These are phyloP conservation scores for Pichia norvegensis DNA, from an alignment of 1,139 yeast species.

Conservation along the genomic window DNA sequence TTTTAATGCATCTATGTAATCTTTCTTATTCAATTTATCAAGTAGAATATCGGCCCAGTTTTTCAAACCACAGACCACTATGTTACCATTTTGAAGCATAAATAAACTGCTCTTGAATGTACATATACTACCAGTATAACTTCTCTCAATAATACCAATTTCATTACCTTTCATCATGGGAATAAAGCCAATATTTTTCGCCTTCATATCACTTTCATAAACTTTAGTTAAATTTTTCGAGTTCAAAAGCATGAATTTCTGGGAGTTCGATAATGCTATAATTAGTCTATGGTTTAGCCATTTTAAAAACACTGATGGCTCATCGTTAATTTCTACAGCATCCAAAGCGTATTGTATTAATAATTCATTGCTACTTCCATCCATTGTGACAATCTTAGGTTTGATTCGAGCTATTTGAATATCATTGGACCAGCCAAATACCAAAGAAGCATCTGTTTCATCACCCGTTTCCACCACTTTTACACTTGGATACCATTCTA, in stretches of 20 bases:
- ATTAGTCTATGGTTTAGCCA: slow-evolving; percentile 55
- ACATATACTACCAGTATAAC: slow-evolving; percentile 31
- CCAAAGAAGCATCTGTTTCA: slow-evolving; percentile 43
- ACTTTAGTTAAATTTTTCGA: slow-evolving; percentile 33
- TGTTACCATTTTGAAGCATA: slow-evolving; percentile 41
- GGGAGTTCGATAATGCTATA: slow-evolving; percentile 43
- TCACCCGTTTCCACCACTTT: slow-evolving; percentile 17
- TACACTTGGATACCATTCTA: slow-evolving; percentile 55
- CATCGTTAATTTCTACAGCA: slow-evolving; percentile 34
- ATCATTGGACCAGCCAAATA: slow-evolving; percentile 59
- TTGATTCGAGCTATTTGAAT: slow-evolving; percentile 49
- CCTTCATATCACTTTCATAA: slow-evolving; percentile 36
- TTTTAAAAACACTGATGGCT: slow-evolving; percentile 43
- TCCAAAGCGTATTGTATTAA: slow-evolving; percentile 34
- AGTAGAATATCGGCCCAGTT: slow-evolving; percentile 69
- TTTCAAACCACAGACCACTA: slow-evolving; percentile 49
- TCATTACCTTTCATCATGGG: slow-evolving; percentile 9
- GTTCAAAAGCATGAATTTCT: slow-evolving; percentile 37
- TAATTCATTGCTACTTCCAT: slow-evolving; percentile 29
- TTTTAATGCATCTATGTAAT: slow-evolving; percentile 49
- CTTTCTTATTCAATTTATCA: slow-evolving; percentile 39
- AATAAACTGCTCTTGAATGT: slow-evolving; percentile 41
- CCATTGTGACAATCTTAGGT: slow-evolving; percentile 20
- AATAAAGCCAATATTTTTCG: slow-evolving; percentile 33
- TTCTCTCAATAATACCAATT: slow-evolving; percentile 15